Conservation (phyloP, 768 basidiomycete genomes). For the Leccinum obscurum region DNA sequence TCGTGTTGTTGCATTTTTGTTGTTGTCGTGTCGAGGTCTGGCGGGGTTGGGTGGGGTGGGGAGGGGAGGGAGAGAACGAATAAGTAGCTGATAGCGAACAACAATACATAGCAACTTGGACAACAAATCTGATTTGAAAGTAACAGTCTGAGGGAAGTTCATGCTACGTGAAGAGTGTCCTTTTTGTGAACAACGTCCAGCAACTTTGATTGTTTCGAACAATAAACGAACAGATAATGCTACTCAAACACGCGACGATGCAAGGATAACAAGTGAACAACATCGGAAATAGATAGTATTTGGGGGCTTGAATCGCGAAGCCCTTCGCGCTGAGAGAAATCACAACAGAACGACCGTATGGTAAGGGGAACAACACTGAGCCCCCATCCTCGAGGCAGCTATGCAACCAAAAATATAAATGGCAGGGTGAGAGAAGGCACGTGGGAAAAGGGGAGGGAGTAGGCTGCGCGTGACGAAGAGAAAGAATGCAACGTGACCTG, state of each 20-base stretch:
- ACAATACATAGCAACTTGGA: background rate
- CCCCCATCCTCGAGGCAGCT: slow-evolving; percentile 16
- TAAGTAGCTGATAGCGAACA: background rate
- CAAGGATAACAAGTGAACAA: background rate
- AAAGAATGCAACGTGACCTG: no score
- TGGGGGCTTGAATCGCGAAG: slow-evolving; percentile 48
- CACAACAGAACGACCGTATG: slow-evolving; percentile 27
- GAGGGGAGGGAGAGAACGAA: no score
- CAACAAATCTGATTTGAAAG: background rate
- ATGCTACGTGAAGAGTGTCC: slow-evolving; percentile 1
- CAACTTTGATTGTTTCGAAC: background rate
- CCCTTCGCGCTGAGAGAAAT: slow-evolving; percentile 44
- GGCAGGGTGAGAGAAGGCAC: slow-evolving; percentile 21
- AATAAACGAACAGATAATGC: background rate
- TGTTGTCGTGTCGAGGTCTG: no score
- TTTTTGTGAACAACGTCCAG: background rate
- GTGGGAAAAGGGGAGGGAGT: background rate
- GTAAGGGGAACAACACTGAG: slow-evolving; percentile 11
- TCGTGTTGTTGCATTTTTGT: no score
- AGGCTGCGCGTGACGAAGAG: slow-evolving; percentile 7
- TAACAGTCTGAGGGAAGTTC: background rate
- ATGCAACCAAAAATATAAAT: slow-evolving; percentile 34
- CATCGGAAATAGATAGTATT: slow-evolving; percentile 33
- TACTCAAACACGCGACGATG: background rate
- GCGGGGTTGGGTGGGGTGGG: no score